Conservation (phyloP, 495 filamentous ascomycete species). For the Trichocladium uniseriatum region DNA sequence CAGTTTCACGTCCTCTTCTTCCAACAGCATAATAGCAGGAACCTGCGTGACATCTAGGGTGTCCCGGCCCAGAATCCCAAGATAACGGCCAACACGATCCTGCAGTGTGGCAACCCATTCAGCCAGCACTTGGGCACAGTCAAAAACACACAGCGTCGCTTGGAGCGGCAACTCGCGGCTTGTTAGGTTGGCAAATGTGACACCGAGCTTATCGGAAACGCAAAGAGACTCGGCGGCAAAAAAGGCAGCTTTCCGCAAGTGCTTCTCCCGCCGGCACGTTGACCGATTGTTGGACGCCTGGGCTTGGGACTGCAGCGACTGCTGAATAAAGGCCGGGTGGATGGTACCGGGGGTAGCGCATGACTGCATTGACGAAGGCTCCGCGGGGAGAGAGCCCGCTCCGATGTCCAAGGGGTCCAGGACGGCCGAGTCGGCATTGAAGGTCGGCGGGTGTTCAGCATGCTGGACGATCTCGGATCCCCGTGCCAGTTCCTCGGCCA, state of each 20-base stretch:
- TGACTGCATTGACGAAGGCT: conserved; percentile 45
- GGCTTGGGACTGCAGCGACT: conserved; percentile 18
- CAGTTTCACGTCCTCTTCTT: conserved; percentile 85
- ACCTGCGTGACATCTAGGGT: conserved; percentile 67
- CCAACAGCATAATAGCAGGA: conserved; percentile 78
- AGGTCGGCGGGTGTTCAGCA: conserved; percentile 53
- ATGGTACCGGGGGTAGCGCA: conserved; percentile 23
- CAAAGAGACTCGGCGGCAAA: conserved; percentile 89
- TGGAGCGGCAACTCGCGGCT: conserved; percentile 88
- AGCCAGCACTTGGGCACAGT: conserved; percentile 93
- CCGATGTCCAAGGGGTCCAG: conserved; percentile 44
- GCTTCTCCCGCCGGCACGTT: conserved; percentile 58
- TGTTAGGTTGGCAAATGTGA: conserved; percentile 77
- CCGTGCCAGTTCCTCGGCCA: conserved; percentile 81
- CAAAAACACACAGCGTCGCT: conserved; percentile 86
- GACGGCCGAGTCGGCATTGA: conserved; percentile 41
- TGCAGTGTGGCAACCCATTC: conserved; percentile 96
- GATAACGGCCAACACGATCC: conserved; percentile 79
- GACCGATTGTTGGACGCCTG: conserved; percentile 23
- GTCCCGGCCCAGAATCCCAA: conserved; percentile 80
- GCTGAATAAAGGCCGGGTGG: conserved; percentile 18
- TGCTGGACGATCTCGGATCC: conserved; percentile 66
- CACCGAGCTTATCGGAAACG: conserved; percentile 80
- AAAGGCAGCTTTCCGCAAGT: conserved; percentile 86
- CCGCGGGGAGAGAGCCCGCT: conserved; percentile 41